Percentiles rank a stretch among this genome's conserved stretches.
Conservation (phyloP, 495 filamentous ascomycete genomes). For the Annulohypoxylon moriforme region DNA sequence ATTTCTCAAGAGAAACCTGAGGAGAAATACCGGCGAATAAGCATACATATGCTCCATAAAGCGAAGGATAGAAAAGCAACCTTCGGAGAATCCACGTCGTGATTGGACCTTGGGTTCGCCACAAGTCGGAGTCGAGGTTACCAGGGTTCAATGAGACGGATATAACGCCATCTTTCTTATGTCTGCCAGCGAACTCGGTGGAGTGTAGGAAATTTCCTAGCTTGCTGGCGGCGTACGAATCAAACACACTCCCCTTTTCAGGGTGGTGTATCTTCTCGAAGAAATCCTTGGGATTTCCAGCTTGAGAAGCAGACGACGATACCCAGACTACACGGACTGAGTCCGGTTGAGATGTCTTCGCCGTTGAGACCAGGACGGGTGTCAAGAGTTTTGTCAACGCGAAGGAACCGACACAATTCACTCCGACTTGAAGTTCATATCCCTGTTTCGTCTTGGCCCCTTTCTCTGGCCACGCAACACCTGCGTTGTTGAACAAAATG, state of each 20-base stretch:
- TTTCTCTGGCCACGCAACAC: slow-evolving; percentile 47
- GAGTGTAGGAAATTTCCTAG: slow-evolving; percentile 52
- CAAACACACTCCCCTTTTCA: neutral
- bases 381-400: slow-evolving; percentile 56
- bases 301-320: slow-evolving; percentile 48
- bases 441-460: slow-evolving; percentile 48
- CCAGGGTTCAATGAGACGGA: slow-evolving; percentile 49
- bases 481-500: slow-evolving; percentile 52
- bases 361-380: slow-evolving; percentile 47
- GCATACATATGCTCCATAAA: slow-evolving; percentile 58
- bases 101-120: slow-evolving; percentile 13
- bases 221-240: slow-evolving; percentile 55
- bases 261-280: slow-evolving; percentile 28
- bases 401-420: slow-evolving; percentile 53
- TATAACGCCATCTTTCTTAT: slow-evolving; percentile 47
- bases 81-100: slow-evolving; percentile 17
- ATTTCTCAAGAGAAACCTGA: slow-evolving; percentile 48
- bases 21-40: slow-evolving; percentile 56
- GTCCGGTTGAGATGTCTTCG: slow-evolving; percentile 42
- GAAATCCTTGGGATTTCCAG: slow-evolving; percentile 18
- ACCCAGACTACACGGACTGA: slow-evolving; percentile 61
- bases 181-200: slow-evolving; percentile 50
- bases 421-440: slow-evolving; percentile 54
- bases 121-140: slow-evolving; percentile 46
- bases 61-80: slow-evolving; percentile 28